These are phyloP conservation scores for Plasmopara muralis DNA, from an alignment of 352 stramenopile species.

Conservation along the genomic window DNA sequence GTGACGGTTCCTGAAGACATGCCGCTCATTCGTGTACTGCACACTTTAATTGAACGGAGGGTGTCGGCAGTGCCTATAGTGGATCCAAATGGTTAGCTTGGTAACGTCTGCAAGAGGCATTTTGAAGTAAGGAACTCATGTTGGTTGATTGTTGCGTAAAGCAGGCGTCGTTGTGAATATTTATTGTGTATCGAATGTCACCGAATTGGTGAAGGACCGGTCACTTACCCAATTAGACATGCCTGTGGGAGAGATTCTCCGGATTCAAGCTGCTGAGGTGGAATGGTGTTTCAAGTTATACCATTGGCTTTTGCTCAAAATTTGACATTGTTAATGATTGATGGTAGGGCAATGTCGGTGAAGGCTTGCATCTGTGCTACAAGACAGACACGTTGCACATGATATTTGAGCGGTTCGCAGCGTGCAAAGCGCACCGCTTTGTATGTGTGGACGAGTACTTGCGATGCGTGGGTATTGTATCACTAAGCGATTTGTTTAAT, in stretches of 20 bases:
- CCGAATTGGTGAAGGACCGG: constrained; percentile 84
- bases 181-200: constrained; percentile 89
- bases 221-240: constrained; percentile 87
- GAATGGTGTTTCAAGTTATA: no score
- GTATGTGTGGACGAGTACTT: constrained; percentile 83
- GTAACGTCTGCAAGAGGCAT: constrained; percentile 1
- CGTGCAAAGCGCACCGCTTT: constrained; percentile 79
- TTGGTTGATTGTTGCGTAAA: background rate
- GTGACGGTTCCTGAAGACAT: constrained; percentile 91
- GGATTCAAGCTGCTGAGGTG: constrained; percentile 82
- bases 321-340: no score
- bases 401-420: constrained; percentile 85
- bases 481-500: constrained; percentile 87
- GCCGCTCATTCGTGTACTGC: constrained; percentile 90
- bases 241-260: constrained; percentile 80
- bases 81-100: constrained; percentile 58
- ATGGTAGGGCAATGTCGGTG: constrained; percentile 66
- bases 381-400: constrained; percentile 87
- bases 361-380: constrained; percentile 82
- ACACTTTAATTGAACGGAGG: constrained; percentile 76
- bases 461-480: constrained; percentile 77
- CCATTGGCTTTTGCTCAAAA: no score
- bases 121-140: constrained; percentile 3
- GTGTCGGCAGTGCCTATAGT: constrained; percentile 82
- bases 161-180: constrained; percentile 86